phyloP scores from a whole-genome alignment of 495 filamentous ascomycete species.

The Rostrohypoxylon terebratum region DNA sequence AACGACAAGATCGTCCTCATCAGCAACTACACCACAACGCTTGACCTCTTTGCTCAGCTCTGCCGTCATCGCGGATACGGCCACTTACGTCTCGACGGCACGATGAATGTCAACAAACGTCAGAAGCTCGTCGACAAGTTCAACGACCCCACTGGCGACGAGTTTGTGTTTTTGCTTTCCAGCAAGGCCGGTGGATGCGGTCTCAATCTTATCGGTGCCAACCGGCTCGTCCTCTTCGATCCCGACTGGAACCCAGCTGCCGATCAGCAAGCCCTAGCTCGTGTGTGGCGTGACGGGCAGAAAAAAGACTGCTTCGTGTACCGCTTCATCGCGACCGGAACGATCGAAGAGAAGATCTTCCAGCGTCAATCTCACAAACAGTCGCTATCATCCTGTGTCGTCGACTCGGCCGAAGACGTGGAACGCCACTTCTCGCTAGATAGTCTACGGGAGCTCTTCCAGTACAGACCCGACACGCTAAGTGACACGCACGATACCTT shows the following conservation, averaged over 20 bases:
- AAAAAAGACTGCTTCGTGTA: slow-evolving; percentile 99
- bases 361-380: slow-evolving; percentile 99
- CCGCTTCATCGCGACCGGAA: slow-evolving; percentile 96
- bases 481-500: slow-evolving; percentile 99
- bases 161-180: slow-evolving; percentile 96
- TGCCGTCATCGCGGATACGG: slow-evolving; percentile 89
- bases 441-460: slow-evolving; percentile 89
- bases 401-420: slow-evolving; percentile 95
- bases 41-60: slow-evolving; percentile 93
- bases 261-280: slow-evolving; percentile 95
- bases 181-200: slow-evolving; percentile 97
- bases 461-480: slow-evolving; percentile 83
- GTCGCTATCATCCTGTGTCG: slow-evolving; percentile 95
- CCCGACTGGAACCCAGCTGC: slow-evolving; percentile 99
- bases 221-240: slow-evolving; percentile 96
- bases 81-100: slow-evolving; percentile 89
- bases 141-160: slow-evolving; percentile 90
- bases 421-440: slow-evolving; percentile 96
- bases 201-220: slow-evolving; percentile 96
- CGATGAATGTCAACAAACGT: slow-evolving; percentile 96
- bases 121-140: slow-evolving; percentile 98
- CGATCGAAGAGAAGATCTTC: slow-evolving; percentile 99
- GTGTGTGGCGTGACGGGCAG: slow-evolving; percentile 98
- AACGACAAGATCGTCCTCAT: slow-evolving; percentile 99
- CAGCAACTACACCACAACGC: slow-evolving; percentile 96